These are phyloP conservation scores for Amborella trichopoda DNA, from an alignment of 164 flowering plant species.

Conservation along the genomic window DNA sequence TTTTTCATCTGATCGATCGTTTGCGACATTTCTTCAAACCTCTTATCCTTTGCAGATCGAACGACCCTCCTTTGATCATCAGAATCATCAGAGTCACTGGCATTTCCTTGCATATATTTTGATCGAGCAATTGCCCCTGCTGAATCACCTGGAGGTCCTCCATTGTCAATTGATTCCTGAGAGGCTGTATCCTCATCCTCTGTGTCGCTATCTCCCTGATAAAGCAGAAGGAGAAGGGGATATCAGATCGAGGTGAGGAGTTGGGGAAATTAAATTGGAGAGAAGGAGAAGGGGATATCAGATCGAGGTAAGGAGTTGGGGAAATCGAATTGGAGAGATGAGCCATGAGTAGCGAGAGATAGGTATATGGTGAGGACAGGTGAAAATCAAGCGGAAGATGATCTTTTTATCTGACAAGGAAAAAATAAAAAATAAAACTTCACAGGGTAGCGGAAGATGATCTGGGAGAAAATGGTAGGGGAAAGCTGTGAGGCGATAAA, in stretches of 20 bases:
- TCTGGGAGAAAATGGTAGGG: no score
- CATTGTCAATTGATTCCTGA: slow-evolving; percentile 13
- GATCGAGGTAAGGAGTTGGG: no score
- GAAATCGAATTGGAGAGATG: no score
- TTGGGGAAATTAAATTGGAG: neutral
- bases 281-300: no score
- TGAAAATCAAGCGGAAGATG: no score
- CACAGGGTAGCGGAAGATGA: no score
- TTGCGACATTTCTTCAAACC: slow-evolving; percentile 61
- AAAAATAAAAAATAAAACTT: no score
- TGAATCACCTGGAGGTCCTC: slow-evolving; percentile 16
- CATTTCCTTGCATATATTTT: slow-evolving; percentile 31
- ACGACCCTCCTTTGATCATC: slow-evolving; percentile 59
- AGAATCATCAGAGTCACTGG: slow-evolving; percentile 57
- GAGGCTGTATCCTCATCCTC: slow-evolving; percentile 40
- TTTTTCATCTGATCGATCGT: slow-evolving; percentile 87
- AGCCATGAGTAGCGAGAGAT: no score
- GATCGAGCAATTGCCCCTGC: slow-evolving; percentile 19
- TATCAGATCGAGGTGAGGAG: neutral
- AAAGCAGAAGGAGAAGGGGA: neutral
- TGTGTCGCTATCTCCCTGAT: slow-evolving; percentile 42
- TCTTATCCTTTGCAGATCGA: slow-evolving; percentile 71
- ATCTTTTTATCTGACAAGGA: no score
- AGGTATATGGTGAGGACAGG: no score
- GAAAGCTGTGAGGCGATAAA: no score